Conservation (phyloP, 805 yeast species). For the Saturnispora zaruensis region DNA sequence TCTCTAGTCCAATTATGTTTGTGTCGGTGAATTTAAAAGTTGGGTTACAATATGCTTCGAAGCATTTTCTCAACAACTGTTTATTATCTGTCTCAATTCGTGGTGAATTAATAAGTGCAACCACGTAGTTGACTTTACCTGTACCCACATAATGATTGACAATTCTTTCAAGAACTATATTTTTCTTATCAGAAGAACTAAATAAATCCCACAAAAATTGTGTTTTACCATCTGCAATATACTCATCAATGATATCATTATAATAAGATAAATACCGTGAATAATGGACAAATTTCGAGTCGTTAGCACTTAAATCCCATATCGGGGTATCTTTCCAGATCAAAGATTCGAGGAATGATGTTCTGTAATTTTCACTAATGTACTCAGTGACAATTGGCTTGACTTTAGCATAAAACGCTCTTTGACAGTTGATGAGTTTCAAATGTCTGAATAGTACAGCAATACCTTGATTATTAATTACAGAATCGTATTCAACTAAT, state of each 20-base stretch:
- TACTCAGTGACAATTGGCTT: not conserved
- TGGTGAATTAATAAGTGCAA: not conserved
- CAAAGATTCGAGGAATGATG: not conserved
- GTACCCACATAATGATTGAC: not conserved
- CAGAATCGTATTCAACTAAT: not conserved
- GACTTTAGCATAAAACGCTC: not conserved
- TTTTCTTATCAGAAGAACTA: not conserved
- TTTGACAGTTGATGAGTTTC: not conserved
- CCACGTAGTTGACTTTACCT: not conserved
- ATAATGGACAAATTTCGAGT: not conserved
- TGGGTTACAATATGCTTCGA: not conserved
- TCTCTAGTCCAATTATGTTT: constrained; percentile 4
- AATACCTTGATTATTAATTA: not conserved
- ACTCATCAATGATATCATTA: not conserved
- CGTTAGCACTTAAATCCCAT: not conserved
- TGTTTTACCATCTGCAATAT: not conserved
- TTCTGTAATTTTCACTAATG: not conserved
- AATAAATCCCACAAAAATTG: not conserved
- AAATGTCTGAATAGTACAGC: not conserved
- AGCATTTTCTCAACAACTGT: not conserved
- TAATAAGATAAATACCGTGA: not conserved
- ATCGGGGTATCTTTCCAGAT: not conserved
- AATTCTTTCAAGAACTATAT: not conserved
- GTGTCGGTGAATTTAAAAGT: not conserved
- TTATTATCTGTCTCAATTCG: not conserved